Evolutionary conservation across 2,329 filamentous ascomycete genomes (phyloP).

Genomic region (Pseudogymnoascus sp.): DNA sequence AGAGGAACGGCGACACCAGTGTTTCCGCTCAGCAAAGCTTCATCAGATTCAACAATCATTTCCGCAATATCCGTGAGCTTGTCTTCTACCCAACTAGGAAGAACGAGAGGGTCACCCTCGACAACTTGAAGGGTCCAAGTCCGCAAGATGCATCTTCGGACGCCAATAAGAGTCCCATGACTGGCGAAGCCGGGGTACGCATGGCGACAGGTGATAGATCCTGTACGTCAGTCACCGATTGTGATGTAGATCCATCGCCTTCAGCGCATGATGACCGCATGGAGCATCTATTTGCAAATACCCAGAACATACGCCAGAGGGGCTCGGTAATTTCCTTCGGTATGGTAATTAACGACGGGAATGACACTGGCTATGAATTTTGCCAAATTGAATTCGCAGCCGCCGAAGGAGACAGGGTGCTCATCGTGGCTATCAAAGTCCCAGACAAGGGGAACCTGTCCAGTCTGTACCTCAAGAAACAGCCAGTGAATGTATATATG

Average conservation of each 20-base stretch:
- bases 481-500: neutral
- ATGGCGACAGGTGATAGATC: neutral
- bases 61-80: neutral
- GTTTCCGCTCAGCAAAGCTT: neutral
- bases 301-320: neutral
- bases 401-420: neutral
- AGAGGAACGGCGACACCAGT: neutral
- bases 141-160: too few species aligned
- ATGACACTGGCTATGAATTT: neutral
- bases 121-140: neutral
- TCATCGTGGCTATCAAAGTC: neutral
- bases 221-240: neutral
- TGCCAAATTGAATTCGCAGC: neutral
- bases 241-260: neutral
- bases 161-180: neutral
- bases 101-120: neutral
- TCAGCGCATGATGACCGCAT: neutral
- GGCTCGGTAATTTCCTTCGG: neutral
- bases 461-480: neutral
- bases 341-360: neutral
- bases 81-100: neutral
- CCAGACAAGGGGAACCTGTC: neutral
- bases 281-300: neutral
- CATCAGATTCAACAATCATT: neutral
- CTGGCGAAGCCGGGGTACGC: neutral